Conservation (phyloP, 257 asterid species). For the Capsicum pubescens region DNA sequence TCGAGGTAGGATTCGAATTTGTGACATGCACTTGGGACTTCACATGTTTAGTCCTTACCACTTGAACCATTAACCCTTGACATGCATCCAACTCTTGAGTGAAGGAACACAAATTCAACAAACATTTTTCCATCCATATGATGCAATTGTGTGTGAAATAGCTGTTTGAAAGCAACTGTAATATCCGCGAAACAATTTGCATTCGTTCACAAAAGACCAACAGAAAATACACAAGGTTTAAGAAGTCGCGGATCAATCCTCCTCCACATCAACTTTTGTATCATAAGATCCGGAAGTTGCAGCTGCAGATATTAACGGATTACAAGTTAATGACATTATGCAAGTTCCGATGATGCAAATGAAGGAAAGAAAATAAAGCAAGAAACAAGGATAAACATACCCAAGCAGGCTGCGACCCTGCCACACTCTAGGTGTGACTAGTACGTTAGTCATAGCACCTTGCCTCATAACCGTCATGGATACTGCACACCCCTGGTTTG, state of each 20-base stretch:
- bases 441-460: conserved; percentile 58
- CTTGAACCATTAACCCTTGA: too few relatives aligned
- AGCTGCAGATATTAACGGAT: conserved; percentile 31
- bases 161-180: background rate
- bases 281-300: conserved; percentile 44
- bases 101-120: too few relatives aligned
- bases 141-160: background rate
- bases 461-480: conserved; percentile 78
- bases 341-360: background rate
- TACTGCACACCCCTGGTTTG: conserved; percentile 58
- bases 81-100: too few relatives aligned
- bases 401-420: conserved; percentile 91
- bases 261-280: background rate
- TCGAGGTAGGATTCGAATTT: too few relatives aligned
- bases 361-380: background rate
- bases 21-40: too few relatives aligned
- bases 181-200: background rate
- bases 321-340: background rate
- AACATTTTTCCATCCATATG: background rate
- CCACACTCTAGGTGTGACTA: conserved; percentile 87
- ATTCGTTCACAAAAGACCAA: background rate
- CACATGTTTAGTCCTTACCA: too few relatives aligned
- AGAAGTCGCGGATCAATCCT: background rate
- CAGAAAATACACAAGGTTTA: background rate
- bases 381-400: conserved; percentile 42